A percentile compares a stretch with the other conserved stretches of the same genome.
Evolutionary conservation across 2,329 filamentous ascomycete species (phyloP).

Genomic region (Colletotrichum navitas): DNA sequence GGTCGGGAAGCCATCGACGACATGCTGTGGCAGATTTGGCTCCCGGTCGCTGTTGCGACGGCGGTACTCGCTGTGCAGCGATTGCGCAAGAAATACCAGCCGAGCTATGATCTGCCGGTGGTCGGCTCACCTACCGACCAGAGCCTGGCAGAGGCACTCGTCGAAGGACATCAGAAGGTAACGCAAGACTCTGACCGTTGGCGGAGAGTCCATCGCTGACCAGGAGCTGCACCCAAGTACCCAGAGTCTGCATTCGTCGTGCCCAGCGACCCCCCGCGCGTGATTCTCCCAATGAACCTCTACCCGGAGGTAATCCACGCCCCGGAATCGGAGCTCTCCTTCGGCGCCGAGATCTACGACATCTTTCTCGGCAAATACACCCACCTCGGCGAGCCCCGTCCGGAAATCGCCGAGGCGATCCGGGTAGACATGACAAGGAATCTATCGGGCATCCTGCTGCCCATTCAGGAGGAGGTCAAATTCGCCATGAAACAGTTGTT

Average conservation of each 20-base stretch:
- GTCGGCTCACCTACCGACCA: conserved; percentile 23
- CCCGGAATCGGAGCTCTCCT: conserved; percentile 26
- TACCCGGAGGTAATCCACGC: conserved; percentile 37
- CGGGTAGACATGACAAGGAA: conserved; percentile 36
- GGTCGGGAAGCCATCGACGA: neutral
- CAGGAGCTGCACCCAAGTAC: conserved; percentile 1
- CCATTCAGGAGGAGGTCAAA: conserved; percentile 37
- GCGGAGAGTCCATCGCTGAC: neutral
- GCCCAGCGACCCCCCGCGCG: conserved; percentile 27
- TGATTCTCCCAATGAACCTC: conserved; percentile 35
- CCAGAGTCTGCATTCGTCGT: conserved; percentile 33
- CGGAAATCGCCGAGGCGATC: conserved; percentile 19
- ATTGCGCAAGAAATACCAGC: conserved; percentile 21
- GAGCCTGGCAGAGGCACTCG: conserved; percentile 11
- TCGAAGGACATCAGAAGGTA: conserved; percentile 29
- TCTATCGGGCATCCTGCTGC: conserved; percentile 10
- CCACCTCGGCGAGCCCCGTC: conserved; percentile 31
- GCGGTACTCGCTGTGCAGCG: conserved; percentile 1
- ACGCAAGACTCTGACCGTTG: too few species aligned
- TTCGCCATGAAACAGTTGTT: conserved; percentile 25
- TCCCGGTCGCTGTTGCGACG: neutral
- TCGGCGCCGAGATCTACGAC: conserved; percentile 38
- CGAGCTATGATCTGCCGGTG: conserved; percentile 18
- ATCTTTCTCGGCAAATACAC: conserved; percentile 42
- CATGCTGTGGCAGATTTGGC: conserved; percentile 34